These are phyloP conservation scores for Cordyceps cicadae DNA, from an alignment of 2,329 filamentous ascomycete genomes.

Conservation along the genomic window DNA sequence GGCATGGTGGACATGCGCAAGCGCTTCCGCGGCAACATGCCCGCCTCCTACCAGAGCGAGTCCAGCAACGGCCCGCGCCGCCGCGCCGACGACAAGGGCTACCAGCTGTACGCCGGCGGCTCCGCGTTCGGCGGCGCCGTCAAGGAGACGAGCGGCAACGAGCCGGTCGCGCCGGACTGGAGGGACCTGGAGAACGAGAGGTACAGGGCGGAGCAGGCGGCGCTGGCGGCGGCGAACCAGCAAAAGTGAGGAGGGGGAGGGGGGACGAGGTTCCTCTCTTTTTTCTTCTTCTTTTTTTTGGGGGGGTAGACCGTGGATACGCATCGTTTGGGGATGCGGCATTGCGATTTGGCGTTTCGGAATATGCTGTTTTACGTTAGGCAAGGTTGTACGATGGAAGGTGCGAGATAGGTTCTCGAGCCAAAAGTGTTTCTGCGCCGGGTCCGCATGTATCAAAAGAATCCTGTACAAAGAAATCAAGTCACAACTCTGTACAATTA, in stretches of 20 bases:
- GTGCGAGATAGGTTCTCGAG: background rate
- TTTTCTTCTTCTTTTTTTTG: no score
- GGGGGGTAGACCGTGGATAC: background rate
- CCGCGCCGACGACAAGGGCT: conserved; percentile 30
- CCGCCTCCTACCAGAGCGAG: conserved; percentile 58
- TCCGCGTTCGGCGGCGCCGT: conserved; percentile 58
- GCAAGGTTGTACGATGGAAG: background rate
- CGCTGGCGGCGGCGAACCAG: conserved; percentile 15
- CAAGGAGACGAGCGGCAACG: conserved; percentile 60
- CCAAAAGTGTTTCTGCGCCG: no score
- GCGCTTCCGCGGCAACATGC: conserved; percentile 89
- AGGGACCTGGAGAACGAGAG: conserved; percentile 57
- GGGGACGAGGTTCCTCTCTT: no score
- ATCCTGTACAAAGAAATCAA: background rate
- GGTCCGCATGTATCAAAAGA: background rate
- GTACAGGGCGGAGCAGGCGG: conserved; percentile 32
- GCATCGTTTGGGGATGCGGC: background rate
- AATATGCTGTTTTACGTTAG: background rate
- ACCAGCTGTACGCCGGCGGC: conserved; percentile 73
- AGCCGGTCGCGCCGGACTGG: conserved; percentile 53
- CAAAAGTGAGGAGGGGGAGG: background rate
- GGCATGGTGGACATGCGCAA: conserved; percentile 99
- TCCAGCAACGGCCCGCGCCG: conserved; percentile 33
- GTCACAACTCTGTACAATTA: background rate
- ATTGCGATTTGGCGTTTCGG: conserved; percentile 4